These are phyloP conservation scores for Henckelia pumila DNA, from an alignment of 257 asterid genomes.

Conservation along the genomic window DNA sequence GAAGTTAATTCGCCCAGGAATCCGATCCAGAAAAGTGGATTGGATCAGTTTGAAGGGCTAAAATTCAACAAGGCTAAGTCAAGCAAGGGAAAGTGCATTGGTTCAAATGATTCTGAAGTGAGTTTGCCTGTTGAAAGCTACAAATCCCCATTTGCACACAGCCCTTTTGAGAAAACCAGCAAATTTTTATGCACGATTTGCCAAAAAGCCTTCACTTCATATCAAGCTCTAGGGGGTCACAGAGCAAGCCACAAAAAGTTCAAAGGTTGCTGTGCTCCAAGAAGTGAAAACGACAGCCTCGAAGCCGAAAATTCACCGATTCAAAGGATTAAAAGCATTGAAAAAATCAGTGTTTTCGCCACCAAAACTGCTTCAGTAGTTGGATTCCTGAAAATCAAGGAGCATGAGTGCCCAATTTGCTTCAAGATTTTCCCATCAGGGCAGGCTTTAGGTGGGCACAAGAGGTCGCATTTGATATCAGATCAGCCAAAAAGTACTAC, in stretches of 20 bases:
- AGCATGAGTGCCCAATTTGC: slow-evolving; percentile 53
- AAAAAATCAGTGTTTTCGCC: background rate
- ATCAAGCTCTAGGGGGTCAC: slow-evolving; percentile 93
- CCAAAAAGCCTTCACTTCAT: slow-evolving; percentile 64
- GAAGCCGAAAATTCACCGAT: slow-evolving; percentile 29
- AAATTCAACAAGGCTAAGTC: slow-evolving; percentile 27
- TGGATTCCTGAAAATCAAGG: slow-evolving; percentile 31
- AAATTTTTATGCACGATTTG: slow-evolving; percentile 67
- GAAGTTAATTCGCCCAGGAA: slow-evolving; percentile 39
- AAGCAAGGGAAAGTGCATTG: slow-evolving; percentile 37
- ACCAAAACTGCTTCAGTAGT: slow-evolving; percentile 13
- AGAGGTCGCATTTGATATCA: slow-evolving; percentile 46
- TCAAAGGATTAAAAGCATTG: slow-evolving; percentile 15
- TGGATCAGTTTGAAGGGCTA: slow-evolving; percentile 23
- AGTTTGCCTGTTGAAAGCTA: background rate
- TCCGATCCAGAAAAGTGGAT: slow-evolving; percentile 21
- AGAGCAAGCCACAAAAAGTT: slow-evolving; percentile 85
- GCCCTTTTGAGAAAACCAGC: slow-evolving; percentile 27
- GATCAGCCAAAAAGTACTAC: slow-evolving; percentile 33
- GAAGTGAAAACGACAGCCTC: slow-evolving; percentile 36
- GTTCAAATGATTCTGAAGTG: slow-evolving; percentile 20
- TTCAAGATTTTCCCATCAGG: slow-evolving; percentile 50
- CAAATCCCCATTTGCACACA: background rate
- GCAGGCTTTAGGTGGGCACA: slow-evolving; percentile 74
- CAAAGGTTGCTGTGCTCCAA: slow-evolving; percentile 58